These are phyloP conservation scores for Chlorella sp. DNA, from an alignment of 139 green algal genomes.

Conservation along the genomic window DNA sequence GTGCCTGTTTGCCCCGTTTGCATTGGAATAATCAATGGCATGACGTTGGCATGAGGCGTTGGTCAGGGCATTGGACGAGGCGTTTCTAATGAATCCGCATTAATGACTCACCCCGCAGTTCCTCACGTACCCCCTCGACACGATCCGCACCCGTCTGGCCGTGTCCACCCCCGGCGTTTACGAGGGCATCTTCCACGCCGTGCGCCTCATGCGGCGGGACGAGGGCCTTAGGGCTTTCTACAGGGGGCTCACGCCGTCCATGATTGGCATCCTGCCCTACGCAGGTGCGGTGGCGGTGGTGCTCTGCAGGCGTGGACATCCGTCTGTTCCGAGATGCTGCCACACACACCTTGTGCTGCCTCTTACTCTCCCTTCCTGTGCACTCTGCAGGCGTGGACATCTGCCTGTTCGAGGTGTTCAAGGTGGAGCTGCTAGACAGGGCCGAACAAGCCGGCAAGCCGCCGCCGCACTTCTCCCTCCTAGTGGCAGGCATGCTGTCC, in stretches of 20 bases:
- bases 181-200: slow-evolving; percentile 52
- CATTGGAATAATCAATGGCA: too few species aligned
- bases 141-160: slow-evolving; percentile 78
- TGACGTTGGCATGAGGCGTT: too few species aligned
- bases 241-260: slow-evolving; percentile 67
- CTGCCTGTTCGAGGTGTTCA: slow-evolving; percentile 78
- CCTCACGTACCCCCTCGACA: slow-evolving; percentile 82
- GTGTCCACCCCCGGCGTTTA: slow-evolving; percentile 64
- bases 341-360: too few species aligned
- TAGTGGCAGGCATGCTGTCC: slow-evolving; percentile 74
- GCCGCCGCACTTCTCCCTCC: slow-evolving; percentile 58
- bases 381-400: slow-evolving; percentile 79
- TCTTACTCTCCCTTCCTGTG: too few species aligned
- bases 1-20: too few species aligned
- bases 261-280: slow-evolving; percentile 86
- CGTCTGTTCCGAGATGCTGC: too few species aligned
- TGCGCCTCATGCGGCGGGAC: slow-evolving; percentile 41
- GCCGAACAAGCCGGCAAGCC: slow-evolving; percentile 43
- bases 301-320: slow-evolving; percentile 76
- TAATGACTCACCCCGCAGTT: too few species aligned
- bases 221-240: slow-evolving; percentile 77
- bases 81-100: too few species aligned
- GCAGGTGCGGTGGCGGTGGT: slow-evolving; percentile 33
- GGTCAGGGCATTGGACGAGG: too few species aligned
- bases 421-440: slow-evolving; percentile 64